phyloP scores from a whole-genome alignment of 2,329 filamentous ascomycete species.

The Chaetomium olivaceum region DNA sequence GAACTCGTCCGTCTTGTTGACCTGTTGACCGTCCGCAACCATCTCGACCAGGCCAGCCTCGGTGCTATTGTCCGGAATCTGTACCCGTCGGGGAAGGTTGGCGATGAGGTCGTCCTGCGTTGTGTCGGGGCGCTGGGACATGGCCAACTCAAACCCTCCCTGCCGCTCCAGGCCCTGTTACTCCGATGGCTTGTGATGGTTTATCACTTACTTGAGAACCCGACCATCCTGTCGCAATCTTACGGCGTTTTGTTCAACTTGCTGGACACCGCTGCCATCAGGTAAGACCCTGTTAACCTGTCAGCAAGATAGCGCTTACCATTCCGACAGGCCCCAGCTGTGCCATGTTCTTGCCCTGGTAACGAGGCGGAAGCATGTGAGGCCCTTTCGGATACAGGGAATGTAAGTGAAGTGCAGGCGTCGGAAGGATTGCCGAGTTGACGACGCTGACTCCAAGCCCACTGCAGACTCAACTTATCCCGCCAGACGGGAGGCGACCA shows the following conservation, averaged over 20 bases:
- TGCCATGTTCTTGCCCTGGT: slow-evolving; percentile 79
- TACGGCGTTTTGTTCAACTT: slow-evolving; percentile 80
- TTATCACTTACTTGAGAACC: slow-evolving; percentile 68
- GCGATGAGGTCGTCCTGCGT: slow-evolving; percentile 60
- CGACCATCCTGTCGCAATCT: slow-evolving; percentile 62
- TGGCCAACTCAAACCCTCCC: slow-evolving; percentile 71
- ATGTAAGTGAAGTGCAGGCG: slow-evolving; percentile 54
- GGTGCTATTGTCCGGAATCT: slow-evolving; percentile 70
- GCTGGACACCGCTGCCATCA: slow-evolving; percentile 75
- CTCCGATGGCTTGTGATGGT: slow-evolving; percentile 78
- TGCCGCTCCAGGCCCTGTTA: slow-evolving; percentile 68
- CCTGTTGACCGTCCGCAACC: slow-evolving; percentile 64
- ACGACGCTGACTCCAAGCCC: slow-evolving; percentile 20
- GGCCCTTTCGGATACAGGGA: slow-evolving; percentile 78
- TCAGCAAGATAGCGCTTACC: slow-evolving; percentile 26
- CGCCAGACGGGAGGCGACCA: slow-evolving; percentile 70
- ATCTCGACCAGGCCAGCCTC: slow-evolving; percentile 75
- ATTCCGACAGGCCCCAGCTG: slow-evolving; percentile 52
- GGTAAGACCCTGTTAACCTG: slow-evolving; percentile 46
- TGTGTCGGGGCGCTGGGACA: slow-evolving; percentile 75
- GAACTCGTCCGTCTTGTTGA: slow-evolving; percentile 65
- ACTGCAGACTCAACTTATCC: slow-evolving; percentile 54
- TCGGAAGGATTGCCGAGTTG: not conserved
- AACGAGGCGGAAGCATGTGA: slow-evolving; percentile 79
- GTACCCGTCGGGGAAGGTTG: slow-evolving; percentile 70